Evolutionary conservation across 2,329 filamentous ascomycete species (phyloP).

Genomic region (Paraphoma sp.): DNA sequence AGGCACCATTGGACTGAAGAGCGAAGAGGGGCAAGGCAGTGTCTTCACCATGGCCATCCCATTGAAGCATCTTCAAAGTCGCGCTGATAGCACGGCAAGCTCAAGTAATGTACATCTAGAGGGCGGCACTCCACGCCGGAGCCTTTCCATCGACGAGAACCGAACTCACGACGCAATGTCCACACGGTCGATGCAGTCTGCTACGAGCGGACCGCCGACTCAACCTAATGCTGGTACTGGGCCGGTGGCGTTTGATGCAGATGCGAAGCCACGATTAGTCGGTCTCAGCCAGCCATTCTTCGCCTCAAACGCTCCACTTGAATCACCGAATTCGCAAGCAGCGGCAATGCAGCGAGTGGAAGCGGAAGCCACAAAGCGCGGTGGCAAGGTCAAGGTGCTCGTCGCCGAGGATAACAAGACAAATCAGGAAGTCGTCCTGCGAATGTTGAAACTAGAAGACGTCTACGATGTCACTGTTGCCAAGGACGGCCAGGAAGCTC

Average conservation of each 20-base stretch:
- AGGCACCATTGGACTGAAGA: constrained; percentile 75
- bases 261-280: constrained; percentile 77
- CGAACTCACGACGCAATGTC: constrained; percentile 40
- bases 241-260: constrained; percentile 60
- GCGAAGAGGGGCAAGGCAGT: constrained; percentile 75
- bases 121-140: constrained; percentile 31
- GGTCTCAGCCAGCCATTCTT: constrained; percentile 87
- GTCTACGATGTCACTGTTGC: constrained; percentile 90
- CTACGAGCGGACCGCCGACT: constrained; percentile 27
- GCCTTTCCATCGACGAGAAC: constrained; percentile 34
- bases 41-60: constrained; percentile 86
- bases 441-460: constrained; percentile 76
- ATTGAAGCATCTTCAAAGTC: constrained; percentile 75
- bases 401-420: constrained; percentile 80
- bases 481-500: constrained; percentile 77
- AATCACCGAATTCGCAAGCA: constrained; percentile 66
- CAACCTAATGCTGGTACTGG: constrained; percentile 27
- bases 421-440: constrained; percentile 58
- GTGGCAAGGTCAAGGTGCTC: constrained; percentile 75
- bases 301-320: constrained; percentile 55
- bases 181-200: constrained; percentile 40
- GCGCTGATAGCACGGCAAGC: constrained; percentile 61
- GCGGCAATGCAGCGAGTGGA: constrained; percentile 70
- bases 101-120: constrained; percentile 40
- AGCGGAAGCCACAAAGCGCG: constrained; percentile 62